phyloP scores from a whole-genome alignment of 106 monocot species.

The Dactylorhiza incarnata region DNA sequence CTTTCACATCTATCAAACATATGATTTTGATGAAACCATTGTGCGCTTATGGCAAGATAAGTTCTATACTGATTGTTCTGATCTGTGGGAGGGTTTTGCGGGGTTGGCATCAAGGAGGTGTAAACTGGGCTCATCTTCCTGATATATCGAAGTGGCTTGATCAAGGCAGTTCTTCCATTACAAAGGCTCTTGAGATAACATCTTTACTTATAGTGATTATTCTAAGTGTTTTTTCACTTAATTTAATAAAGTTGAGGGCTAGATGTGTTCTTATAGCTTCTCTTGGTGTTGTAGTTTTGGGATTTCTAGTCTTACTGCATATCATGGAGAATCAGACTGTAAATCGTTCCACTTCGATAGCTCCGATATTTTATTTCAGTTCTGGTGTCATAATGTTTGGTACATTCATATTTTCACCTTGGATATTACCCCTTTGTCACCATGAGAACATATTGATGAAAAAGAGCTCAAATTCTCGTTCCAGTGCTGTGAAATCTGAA shows the following conservation, averaged over 20 bases:
- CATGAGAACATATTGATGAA: neutral
- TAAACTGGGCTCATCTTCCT: conserved; percentile 84
- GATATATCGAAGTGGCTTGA: conserved; percentile 85
- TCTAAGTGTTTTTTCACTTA: conserved; percentile 27
- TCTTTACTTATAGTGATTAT: conserved; percentile 42
- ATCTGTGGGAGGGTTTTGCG: conserved; percentile 71
- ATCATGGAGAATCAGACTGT: conserved; percentile 21
- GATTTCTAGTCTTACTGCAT: conserved; percentile 47
- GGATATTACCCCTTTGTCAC: conserved; percentile 31
- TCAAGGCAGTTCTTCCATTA: conserved; percentile 28
- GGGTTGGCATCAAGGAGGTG: conserved; percentile 96
- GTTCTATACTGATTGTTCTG: conserved; percentile 46
- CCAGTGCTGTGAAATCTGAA: conserved; percentile 1
- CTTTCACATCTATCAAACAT: neutral
- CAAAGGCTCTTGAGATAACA: conserved; percentile 42
- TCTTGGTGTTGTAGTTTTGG: conserved; percentile 30
- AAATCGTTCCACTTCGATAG: conserved; percentile 27
- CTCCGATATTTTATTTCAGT: conserved; percentile 39
- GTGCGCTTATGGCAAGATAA: conserved; percentile 14
- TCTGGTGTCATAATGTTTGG: conserved; percentile 25
- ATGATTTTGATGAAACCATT: conserved; percentile 3
- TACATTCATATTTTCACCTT: conserved; percentile 42
- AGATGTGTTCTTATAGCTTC: conserved; percentile 19
- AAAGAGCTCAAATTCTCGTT: conserved; percentile 9
- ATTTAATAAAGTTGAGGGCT: conserved; percentile 21